These are phyloP conservation scores for Sherardia arvensis DNA, from an alignment of 257 asterid species.

Conservation along the genomic window DNA sequence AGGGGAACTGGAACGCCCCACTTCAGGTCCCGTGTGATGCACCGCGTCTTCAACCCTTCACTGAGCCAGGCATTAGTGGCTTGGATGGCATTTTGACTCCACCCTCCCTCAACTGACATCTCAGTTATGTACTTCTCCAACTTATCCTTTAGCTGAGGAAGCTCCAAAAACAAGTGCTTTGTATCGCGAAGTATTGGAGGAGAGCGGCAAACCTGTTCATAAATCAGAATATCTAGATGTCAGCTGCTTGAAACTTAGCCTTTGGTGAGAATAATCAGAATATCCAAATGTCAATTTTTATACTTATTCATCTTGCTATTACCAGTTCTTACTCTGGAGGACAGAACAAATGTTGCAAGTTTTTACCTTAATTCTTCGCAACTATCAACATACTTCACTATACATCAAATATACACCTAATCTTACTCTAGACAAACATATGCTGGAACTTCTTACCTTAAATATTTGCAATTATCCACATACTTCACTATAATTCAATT, in stretches of 20 bases:
- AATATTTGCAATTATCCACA: background rate
- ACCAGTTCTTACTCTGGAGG: background rate
- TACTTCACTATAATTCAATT: background rate
- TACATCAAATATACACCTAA: background rate
- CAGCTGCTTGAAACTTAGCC: slow-evolving; percentile 2
- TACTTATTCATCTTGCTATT: background rate
- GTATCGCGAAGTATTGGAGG: slow-evolving; percentile 67
- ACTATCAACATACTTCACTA: background rate
- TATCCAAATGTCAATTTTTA: background rate
- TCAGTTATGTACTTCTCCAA: slow-evolving; percentile 50
- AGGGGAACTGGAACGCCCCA: slow-evolving; percentile 99
- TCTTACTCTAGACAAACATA: too few relatives aligned
- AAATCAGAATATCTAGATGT: background rate
- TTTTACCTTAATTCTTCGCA: background rate
- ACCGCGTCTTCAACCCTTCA: slow-evolving; percentile 74
- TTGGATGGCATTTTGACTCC: slow-evolving; percentile 96
- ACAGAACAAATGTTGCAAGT: background rate
- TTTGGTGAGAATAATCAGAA: background rate
- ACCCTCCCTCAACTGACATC: slow-evolving; percentile 76
- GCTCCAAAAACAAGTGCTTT: slow-evolving; percentile 82
- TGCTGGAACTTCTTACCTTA: background rate
- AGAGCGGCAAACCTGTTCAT: slow-evolving; percentile 53
- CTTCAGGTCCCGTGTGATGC: slow-evolving; percentile 90
- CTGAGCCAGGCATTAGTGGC: slow-evolving; percentile 75
- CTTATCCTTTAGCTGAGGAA: slow-evolving; percentile 69